A percentile compares a stretch with the other conserved stretches of the same genome.
Evolutionary conservation across 495 filamentous ascomycete species (phyloP).

Genomic region (Niebla homalea): DNA sequence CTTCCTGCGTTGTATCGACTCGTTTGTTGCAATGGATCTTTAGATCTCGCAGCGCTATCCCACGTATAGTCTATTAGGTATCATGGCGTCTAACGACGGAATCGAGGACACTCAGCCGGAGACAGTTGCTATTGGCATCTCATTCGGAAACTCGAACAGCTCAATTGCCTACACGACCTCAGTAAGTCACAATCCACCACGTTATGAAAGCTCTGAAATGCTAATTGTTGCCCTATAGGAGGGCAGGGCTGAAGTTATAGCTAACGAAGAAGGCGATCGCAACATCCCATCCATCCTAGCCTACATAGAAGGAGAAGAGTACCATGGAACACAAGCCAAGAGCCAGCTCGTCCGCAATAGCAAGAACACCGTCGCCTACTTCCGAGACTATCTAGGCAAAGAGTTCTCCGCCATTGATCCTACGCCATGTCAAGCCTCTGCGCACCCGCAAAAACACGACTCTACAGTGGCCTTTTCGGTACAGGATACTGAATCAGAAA

Average conservation of each 20-base stretch:
- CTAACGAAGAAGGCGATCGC: constrained; percentile 97
- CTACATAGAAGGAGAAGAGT: constrained; percentile 90
- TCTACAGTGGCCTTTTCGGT: constrained; percentile 71
- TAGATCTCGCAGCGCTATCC: no score
- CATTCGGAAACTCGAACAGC: constrained; percentile 96
- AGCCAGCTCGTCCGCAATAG: constrained; percentile 80
- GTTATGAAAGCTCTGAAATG: no score
- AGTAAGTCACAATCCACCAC: constrained; percentile 28
- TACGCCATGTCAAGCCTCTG: constrained; percentile 82
- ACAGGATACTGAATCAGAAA: constrained; percentile 57
- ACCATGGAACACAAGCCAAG: constrained; percentile 92
- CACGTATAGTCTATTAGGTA: neutral
- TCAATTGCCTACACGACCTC: constrained; percentile 77
- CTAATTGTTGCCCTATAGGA: constrained; percentile 35
- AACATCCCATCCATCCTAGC: constrained; percentile 92
- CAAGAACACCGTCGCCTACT: constrained; percentile 86
- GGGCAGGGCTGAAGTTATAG: constrained; percentile 93
- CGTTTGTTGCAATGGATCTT: no score
- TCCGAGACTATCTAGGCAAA: constrained; percentile 90
- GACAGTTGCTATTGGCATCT: constrained; percentile 67
- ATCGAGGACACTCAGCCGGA: constrained; percentile 2
- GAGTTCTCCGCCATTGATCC: constrained; percentile 75
- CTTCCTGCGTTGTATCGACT: no score
- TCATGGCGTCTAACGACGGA: neutral
- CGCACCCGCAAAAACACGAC: constrained; percentile 68